Base-by-base conservation (phyloP, 495 filamentous ascomycete genomes). In the Penicillium subrubescens region DNA sequence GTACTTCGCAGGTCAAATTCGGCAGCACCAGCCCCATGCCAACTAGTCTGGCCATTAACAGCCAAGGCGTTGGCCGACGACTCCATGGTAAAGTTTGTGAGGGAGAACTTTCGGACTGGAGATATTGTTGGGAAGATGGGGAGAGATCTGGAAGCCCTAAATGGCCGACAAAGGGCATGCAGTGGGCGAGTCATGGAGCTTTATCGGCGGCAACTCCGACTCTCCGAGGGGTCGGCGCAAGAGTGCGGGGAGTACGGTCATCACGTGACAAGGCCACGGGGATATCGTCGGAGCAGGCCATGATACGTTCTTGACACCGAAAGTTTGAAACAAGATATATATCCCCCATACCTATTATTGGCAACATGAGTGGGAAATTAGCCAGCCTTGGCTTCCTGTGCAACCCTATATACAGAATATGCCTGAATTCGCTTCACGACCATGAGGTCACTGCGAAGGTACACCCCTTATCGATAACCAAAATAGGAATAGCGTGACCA, bases 1-100 rank as follows among this genome's bases (percentile, higher is more conserved):
- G 68, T 72, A 81, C 79, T 79, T 53, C 79, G 60, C 64, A 92
- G 82, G 62, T 92, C 89, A 69, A 87, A 89, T 54, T 86, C 84
- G 4, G 88, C 86, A 0, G 87, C 87, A 0, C 86, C 86, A n/a
- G 84, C 82, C 19, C 78, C 76, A 11, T 84, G 79, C 87, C 87
- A 90, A 56, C 81, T 77, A 65, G 69, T 85, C 33, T 60, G 37
- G 65, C 61, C 61, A 59, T 67, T 63, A 12, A 50, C 35, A 15
- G 60, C 63, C 34, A 61, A 33, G 58, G 58, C 19, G n/a, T 59
- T 52, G 8, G 64, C 52, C 69, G 56, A 65, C 53, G 29, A 68
- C 7, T 43, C 51, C 25, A 70, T 75, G 37, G 74, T 71, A 19
- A 73, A 56, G 29, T 68, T 75, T 19, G 74, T 70, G 66, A 76